Base-by-base conservation (phyloP, 225 moss, liverwort and hornwort genomes). In the Neckera pumila region DNA sequence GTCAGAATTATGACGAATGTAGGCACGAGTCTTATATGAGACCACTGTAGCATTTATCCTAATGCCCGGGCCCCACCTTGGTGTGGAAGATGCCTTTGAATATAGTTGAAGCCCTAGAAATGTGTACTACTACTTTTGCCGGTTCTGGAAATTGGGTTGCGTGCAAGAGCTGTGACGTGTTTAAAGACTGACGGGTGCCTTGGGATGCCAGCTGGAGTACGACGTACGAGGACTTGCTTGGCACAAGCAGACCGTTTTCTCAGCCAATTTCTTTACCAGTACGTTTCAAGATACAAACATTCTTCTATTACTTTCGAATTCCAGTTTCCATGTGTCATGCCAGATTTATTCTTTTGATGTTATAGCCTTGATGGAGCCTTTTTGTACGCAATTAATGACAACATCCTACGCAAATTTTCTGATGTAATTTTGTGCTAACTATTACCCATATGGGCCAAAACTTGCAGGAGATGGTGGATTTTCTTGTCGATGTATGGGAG, bases 401-500 rank as follows among this genome's bases (percentile, higher is more conserved):
- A 58, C 47, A 69, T 79, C 45, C 67, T 85, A 43, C 81, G 19
- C 58, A 77, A 16, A 17, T n/a, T 79, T 60, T 43, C 69, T 40
- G 66, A 73, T 86, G 82, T 66, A n/a, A 79, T 82, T 43, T 17
- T 84, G 73, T 64, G 73, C 73, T 86, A 65, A 73, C 62, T 61
- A 25, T 45, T 45, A 45, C 31, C 34, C 53, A n/a, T 19, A 40
- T 80, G 81, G 85, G n/a, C 43, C 59, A 63, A 88, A 82, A 83
- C 49, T 71, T 94, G 92, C 94, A 98, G 96, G 98, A 98, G 92
- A 97, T 98, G 98, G 98, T 98, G 89, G 98, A 98, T 83, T 98
- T 98, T 86, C 94, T 98, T 59, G 97, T 97, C 43, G 97, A 98
- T 91, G 98, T 96, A 61, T 97, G 98, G 98, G 96, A 98, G 92